Percentiles rank a stretch among this genome's conserved stretches.
Conservation (phyloP, 176 grass and related monocot genomes). For the Hsuehochloa calcarea region DNA sequence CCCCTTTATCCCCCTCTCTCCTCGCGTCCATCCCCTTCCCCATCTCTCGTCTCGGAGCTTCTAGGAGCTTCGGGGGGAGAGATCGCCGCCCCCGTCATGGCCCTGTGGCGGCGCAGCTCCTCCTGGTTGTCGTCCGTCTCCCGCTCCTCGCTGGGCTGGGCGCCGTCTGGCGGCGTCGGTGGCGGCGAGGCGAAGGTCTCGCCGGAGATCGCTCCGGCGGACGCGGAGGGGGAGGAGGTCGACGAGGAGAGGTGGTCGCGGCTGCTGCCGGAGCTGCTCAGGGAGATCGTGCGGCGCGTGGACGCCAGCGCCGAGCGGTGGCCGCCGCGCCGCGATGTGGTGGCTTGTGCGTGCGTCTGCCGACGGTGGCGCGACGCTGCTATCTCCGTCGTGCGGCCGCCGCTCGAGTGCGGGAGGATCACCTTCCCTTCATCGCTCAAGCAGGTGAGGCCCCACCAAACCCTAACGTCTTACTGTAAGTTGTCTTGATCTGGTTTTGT, state of each 20-base stretch:
- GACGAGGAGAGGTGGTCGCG: conserved; percentile 74
- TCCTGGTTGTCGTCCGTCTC: conserved; percentile 53
- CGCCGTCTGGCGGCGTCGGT: conserved; percentile 13
- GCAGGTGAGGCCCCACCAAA: conserved; percentile 43
- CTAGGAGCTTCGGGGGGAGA: conserved; percentile 10
- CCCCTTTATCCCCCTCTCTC: not conserved
- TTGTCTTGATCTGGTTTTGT: not conserved
- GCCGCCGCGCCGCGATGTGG: conserved; percentile 77
- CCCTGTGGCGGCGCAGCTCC: conserved; percentile 50
- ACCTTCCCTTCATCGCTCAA: conserved; percentile 93
- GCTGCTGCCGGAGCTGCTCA: conserved; percentile 74
- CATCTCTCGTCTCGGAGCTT: conserved; percentile 27
- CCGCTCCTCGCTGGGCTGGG: conserved; percentile 37
- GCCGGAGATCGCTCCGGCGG: conserved; percentile 40
- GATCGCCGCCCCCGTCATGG: not conserved
- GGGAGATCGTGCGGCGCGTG: conserved; percentile 70
- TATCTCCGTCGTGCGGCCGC: conserved; percentile 52
- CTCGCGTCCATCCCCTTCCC: not conserved
- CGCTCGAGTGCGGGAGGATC: conserved; percentile 75
- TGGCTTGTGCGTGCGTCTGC: conserved; percentile 82
- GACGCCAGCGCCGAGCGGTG: conserved; percentile 76
- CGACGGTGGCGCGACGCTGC: conserved; percentile 65
- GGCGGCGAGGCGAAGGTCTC: conserved; percentile 48
- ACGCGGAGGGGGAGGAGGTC: conserved; percentile 11
- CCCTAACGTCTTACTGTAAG: not conserved